phyloP scores from a whole-genome alignment of 2,329 filamentous ascomycete species.

The Zopfia rhizophila region DNA sequence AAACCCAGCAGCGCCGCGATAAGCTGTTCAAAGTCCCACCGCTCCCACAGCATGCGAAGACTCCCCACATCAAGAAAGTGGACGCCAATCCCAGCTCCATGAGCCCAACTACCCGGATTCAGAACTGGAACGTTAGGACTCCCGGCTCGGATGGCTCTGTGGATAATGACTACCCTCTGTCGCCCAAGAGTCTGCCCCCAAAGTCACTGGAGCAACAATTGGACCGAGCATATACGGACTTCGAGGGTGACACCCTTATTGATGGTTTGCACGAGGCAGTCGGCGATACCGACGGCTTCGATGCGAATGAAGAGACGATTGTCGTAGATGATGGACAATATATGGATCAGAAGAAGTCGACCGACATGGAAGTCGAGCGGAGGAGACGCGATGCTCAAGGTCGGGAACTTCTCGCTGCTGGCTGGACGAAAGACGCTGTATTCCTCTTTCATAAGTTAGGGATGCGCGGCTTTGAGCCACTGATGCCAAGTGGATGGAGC shows the following conservation, averaged over 20 bases:
- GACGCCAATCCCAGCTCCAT: too few species aligned
- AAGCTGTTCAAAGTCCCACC: slow-evolving; percentile 51
- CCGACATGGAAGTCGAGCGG: slow-evolving; percentile 37
- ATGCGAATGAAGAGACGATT: slow-evolving; percentile 50
- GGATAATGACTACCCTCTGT: slow-evolving; percentile 37
- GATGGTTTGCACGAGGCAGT: slow-evolving; percentile 23
- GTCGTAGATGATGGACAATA: slow-evolving; percentile 46
- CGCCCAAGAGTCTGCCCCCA: slow-evolving; percentile 48
- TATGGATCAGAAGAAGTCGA: slow-evolving; percentile 33
- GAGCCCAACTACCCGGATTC: slow-evolving; percentile 44
- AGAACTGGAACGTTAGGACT: slow-evolving; percentile 36
- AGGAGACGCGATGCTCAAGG: slow-evolving; percentile 37
- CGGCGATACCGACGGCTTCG: slow-evolving; percentile 32
- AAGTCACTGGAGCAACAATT: slow-evolving; percentile 33
- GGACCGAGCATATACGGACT: slow-evolving; percentile 33
- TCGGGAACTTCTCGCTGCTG: slow-evolving; percentile 51
- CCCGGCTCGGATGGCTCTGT: slow-evolving; percentile 29
- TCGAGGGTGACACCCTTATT: slow-evolving; percentile 45
- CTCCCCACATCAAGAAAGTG: slow-evolving; percentile 7
- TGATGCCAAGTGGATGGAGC: slow-evolving; percentile 63
- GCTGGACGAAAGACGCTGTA: slow-evolving; percentile 64
- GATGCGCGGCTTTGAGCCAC: slow-evolving; percentile 66
- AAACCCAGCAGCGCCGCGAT: slow-evolving; percentile 48
- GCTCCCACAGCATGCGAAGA: slow-evolving; percentile 24
- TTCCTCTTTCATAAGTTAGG: slow-evolving; percentile 64